phyloP scores from a whole-genome alignment of 495 filamentous ascomycete species.

The Aspergillus biplanus region DNA sequence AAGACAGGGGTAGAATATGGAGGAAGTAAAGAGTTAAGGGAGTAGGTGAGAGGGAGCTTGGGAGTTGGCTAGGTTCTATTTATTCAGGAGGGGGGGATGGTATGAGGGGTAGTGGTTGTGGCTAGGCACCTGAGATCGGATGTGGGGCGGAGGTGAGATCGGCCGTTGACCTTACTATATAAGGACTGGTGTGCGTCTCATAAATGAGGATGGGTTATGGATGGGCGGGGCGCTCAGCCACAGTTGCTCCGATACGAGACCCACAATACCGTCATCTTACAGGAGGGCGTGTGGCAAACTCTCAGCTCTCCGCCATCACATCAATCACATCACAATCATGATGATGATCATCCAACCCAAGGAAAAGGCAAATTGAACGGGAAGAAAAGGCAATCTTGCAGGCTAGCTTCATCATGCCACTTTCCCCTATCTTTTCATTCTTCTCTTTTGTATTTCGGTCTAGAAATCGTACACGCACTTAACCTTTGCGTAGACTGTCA shows the following conservation, averaged over 20 bases:
- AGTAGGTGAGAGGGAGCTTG: background rate
- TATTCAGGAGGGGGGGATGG: background rate
- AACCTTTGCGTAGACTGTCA: too few species aligned
- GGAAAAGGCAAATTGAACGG: too few species aligned
- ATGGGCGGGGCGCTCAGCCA: background rate
- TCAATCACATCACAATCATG: too few species aligned
- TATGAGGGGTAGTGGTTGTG: constrained; percentile 5
- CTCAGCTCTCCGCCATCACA: background rate
- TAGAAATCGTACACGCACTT: too few species aligned
- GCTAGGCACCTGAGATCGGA: constrained; percentile 2
- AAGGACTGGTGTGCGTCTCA: background rate
- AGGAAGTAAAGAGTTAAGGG: background rate
- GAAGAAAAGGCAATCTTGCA: too few species aligned
- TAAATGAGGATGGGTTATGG: background rate
- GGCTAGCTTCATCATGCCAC: too few species aligned
- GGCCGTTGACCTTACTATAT: background rate
- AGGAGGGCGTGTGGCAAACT: background rate
- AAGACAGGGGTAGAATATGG: background rate
- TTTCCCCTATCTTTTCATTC: too few species aligned
- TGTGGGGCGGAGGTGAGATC: background rate
- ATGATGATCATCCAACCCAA: too few species aligned
- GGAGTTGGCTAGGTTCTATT: too few species aligned
- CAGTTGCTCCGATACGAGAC: background rate
- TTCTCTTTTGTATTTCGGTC: too few species aligned
- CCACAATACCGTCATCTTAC: background rate